These are phyloP conservation scores for Tuber melanosporum DNA, from an alignment of 495 filamentous ascomycete species.

Conservation along the genomic window DNA sequence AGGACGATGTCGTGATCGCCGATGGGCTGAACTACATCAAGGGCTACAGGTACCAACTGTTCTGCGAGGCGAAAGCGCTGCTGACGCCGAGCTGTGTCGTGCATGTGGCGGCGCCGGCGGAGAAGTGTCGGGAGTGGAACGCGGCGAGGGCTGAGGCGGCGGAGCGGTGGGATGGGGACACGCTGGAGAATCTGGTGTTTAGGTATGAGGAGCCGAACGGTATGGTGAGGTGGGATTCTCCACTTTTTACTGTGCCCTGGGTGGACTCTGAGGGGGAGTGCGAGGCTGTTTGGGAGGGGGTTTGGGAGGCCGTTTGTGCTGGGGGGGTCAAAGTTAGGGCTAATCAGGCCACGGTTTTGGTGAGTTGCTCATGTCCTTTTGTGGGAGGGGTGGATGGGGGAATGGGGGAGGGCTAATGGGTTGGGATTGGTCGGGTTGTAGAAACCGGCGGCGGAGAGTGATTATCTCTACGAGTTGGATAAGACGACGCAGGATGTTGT, in stretches of 20 bases:
- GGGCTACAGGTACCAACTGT: conserved; percentile 91
- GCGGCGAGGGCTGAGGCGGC: conserved; percentile 43
- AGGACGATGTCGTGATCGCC: conserved; percentile 78
- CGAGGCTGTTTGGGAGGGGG: conserved; percentile 51
- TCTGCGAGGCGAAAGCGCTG: conserved; percentile 85
- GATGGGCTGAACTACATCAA: conserved; percentile 85
- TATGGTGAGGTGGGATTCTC: conserved; percentile 91
- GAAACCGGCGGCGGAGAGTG: conserved; percentile 60
- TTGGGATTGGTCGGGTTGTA: conserved; percentile 19
- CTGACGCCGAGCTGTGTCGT: conserved; percentile 77
- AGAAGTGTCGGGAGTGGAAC: conserved; percentile 45
- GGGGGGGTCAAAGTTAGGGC: conserved; percentile 59
- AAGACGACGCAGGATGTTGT: conserved; percentile 77
- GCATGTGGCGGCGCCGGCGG: conserved; percentile 73
- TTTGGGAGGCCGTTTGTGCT: conserved; percentile 74
- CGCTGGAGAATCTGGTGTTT: conserved; percentile 89
- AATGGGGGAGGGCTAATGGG: conserved; percentile 1
- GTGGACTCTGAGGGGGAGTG: conserved; percentile 60
- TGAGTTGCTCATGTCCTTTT: conserved; percentile 33
- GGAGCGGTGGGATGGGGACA: conserved; percentile 57
- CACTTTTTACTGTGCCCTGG: conserved; percentile 82
- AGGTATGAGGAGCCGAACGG: conserved; percentile 94
- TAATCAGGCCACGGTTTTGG: conserved; percentile 73
- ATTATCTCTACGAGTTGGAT: conserved; percentile 81
- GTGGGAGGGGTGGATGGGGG: background rate